phyloP scores from a whole-genome alignment of 2,329 filamentous ascomycete species.

The Trichoderma guizhouense region DNA sequence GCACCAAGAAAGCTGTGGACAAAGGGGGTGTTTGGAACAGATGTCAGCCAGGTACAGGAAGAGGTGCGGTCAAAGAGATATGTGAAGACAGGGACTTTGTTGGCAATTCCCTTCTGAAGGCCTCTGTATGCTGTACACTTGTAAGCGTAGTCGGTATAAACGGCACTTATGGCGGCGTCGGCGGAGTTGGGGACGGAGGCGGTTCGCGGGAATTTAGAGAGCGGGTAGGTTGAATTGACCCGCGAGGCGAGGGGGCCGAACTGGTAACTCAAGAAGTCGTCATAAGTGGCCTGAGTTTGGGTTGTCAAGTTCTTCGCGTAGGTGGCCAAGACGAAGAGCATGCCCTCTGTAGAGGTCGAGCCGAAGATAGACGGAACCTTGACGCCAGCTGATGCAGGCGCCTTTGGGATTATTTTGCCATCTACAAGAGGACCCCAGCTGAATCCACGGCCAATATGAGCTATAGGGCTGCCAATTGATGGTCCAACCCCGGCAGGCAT shows the following conservation, averaged over 20 bases:
- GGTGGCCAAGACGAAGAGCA: background rate
- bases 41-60: background rate
- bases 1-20: slow-evolving; percentile 3
- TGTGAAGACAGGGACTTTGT: background rate
- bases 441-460: background rate
- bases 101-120: background rate
- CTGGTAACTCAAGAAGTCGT: background rate
- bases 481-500: background rate
- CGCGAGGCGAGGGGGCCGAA: slow-evolving; percentile 4
- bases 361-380: background rate
- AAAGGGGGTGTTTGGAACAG: background rate
- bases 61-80: background rate
- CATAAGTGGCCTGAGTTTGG: background rate
- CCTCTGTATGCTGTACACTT: background rate
- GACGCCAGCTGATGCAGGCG: background rate
- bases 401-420: background rate
- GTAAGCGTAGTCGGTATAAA: background rate
- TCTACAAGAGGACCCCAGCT: background rate
- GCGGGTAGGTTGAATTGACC: slow-evolving; percentile 2
- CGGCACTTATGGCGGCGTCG: background rate
- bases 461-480: background rate
- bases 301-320: background rate
- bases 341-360: background rate
- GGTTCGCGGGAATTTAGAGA: background rate
- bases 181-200: background rate